phyloP scores from a whole-genome alignment of 805 yeast genomes.

The Candida coquimbonensis region DNA sequence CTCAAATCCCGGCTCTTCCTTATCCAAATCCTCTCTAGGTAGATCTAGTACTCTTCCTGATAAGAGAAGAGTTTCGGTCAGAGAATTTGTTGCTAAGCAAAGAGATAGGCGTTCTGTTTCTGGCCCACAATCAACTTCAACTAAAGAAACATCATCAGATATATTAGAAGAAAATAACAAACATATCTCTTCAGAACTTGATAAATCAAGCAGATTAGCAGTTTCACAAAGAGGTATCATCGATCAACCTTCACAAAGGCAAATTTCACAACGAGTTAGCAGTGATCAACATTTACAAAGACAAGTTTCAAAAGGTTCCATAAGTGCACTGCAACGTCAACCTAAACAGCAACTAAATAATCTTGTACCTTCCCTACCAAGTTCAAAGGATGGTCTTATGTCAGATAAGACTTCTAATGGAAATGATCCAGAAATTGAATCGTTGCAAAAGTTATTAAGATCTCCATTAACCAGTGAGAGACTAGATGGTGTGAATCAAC shows the following conservation, averaged over 20 bases:
- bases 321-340: neutral
- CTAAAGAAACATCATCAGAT: constrained; percentile 1
- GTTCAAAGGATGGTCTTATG: neutral
- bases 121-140: constrained; percentile 24
- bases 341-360: neutral
- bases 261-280: constrained; percentile 17
- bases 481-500: constrained; percentile 15
- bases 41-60: constrained; percentile 5
- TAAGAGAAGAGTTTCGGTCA: constrained; percentile 38
- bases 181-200: constrained; percentile 12
- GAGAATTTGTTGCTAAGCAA: constrained; percentile 38
- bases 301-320: constrained; percentile 15
- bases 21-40: constrained; percentile 5
- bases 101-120: constrained; percentile 33
- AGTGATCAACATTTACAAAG: constrained; percentile 14
- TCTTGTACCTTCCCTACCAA: neutral
- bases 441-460: constrained; percentile 9
- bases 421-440: neutral
- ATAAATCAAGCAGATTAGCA: constrained; percentile 19
- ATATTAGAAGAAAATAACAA: neutral
- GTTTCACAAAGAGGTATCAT: constrained; percentile 19
- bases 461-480: constrained; percentile 22
- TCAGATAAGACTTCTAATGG: neutral
- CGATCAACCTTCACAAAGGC: constrained; percentile 12
- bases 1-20: constrained; percentile 7